Evolutionary conservation across 1,139 yeast species (phyloP).

Genomic region (Hemisphaericaspora subhashii): DNA sequence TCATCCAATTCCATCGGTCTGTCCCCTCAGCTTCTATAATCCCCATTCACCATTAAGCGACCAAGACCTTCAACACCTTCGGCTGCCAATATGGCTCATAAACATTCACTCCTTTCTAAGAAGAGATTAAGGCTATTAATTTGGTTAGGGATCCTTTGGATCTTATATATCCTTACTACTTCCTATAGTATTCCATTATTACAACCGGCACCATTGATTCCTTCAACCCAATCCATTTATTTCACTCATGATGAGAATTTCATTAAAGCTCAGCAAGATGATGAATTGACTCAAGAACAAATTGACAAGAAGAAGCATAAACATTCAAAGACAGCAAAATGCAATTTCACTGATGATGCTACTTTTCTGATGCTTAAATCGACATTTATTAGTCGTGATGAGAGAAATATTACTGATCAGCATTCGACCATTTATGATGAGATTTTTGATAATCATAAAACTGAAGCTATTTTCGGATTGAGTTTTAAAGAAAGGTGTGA

Average conservation of each 20-base stretch:
- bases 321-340: neutral
- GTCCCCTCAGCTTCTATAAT: no score
- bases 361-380: neutral
- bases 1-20: no score
- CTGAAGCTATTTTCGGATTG: constrained; percentile 16
- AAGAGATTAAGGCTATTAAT: neutral
- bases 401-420: constrained; percentile 9
- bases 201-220: neutral
- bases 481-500: constrained; percentile 29
- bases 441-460: constrained; percentile 14
- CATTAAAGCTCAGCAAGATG: neutral
- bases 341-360: neutral
- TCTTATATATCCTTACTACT: neutral
- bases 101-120: neutral
- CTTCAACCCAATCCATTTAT: neutral
- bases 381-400: constrained; percentile 5
- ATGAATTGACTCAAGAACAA: neutral
- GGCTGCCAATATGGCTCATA: neutral
- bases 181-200: neutral
- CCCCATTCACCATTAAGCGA: neutral
- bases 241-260: neutral
- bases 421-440: constrained; percentile 14
- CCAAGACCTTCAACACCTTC: neutral
- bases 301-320: neutral
- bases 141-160: neutral